Base-by-base conservation (phyloP, 768 basidiomycete genomes). In the Lactarius pseudohatsudake region DNA sequence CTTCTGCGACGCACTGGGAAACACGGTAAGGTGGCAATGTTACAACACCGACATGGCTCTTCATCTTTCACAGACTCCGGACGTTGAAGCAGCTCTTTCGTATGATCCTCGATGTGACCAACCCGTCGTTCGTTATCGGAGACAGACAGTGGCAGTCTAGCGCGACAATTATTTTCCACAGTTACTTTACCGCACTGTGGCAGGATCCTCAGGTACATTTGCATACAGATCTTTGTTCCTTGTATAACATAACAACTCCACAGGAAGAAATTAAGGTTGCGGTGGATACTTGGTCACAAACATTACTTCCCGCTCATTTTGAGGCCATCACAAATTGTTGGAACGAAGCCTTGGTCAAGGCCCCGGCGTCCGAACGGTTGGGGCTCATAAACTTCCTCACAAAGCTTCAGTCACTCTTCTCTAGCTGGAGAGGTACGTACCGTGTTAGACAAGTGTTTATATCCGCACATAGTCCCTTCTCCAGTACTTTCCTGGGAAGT, bases 251-350 rank as follows among this genome's bases (percentile, higher is more conserved):
- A 47, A 64, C 32, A 34, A 22, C 22, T 9, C 55, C 41, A 18
- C 57, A 92, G 91, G 89, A 90, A 77, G 88, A 90, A 76, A 77
- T 91, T 36, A 81, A 89, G 55, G 72, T 85, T 8, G 78, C 85
- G 3, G 84, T 81, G 1, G 83, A 85, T 65, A 82, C 84, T 3
- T 85, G 85, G 75, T 79, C 84, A 1, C 80, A 83, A 64, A 84
- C 85, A 18, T 77, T 92, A 22, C 81, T 90, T 20, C 84, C 88
- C 7, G 80, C 85, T 30, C 90, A 92, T 75, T 78, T 87, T 58
- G 81, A 86, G 16, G 82, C 83, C 16, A 88, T 92, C 16, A 80
- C 88, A 9, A 76, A 77, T 20, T 92, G 88, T 71, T 92, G 88
- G 86, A 81, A 84, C 62, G 87, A 89, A 70, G 79, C 82, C 7